Evolutionary conservation across 2,329 filamentous ascomycete genomes (phyloP), one percentile per base, ranked within the genome.

Genomic region (Ampelomyces quisqualis): DNA sequence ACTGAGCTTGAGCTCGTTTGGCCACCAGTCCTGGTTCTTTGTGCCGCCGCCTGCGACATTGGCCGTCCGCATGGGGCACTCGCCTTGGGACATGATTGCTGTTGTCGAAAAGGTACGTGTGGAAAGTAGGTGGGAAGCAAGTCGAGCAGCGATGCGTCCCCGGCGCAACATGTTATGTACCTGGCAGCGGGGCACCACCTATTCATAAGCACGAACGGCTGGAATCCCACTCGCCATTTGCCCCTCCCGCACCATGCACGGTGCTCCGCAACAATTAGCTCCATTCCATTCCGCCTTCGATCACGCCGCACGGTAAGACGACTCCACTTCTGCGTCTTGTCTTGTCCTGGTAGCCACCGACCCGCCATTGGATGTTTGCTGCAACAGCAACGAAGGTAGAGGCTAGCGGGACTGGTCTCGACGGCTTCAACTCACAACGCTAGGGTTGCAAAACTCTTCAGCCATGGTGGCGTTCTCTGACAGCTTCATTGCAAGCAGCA

Each of bases 21-120:
- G 86, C 86, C 86, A 90, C 82, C 85, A 88, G 74, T 90, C 84
- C 39, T 57, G 61, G 73, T 83, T 88, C 47, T 74, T 72, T 56
- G 83, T 86, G 58, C 86, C 86, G 56, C 79, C 79, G 53, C 84
- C 84, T 42, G 52, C 65, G 48, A 64, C 53, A 45, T 67, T 67
- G 54, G 57, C 48, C 23, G 52, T 45, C 49, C 60, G 62, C 38
- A 64, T 49, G 46, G 64, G 64, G 56, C 64, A 68, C 54, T 68
- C 58, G 52, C 53, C 47, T 51, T 58, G 52, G 44, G 59, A 53
- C 59, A 63, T 63, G 58, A 47, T 62, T 53, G 49, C 46, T 45
- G 39, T 43, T 45, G 52, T 38, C 31, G 47, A 39, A 35, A 40
- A 35, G 40, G 45, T 51, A 42, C 31, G 40, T 43, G 21, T 38